Evolutionary conservation across 2,329 filamentous ascomycete genomes (phyloP).

Genomic region (Arthroderma sp.): DNA sequence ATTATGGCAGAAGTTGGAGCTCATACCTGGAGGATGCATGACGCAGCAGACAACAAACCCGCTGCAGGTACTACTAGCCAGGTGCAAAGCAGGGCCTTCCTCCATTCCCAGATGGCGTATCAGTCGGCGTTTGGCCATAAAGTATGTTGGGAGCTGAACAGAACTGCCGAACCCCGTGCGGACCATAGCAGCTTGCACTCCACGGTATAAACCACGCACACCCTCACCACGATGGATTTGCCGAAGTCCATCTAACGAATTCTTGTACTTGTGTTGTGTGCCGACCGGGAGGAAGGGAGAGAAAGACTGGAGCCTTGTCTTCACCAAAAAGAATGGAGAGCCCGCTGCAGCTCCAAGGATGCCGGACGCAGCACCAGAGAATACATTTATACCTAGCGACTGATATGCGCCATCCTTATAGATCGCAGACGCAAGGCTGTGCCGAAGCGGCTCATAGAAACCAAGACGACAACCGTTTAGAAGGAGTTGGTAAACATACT

Average conservation of each 20-base stretch:
- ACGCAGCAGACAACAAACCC: conserved; percentile 95
- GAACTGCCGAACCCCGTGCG: conserved; percentile 90
- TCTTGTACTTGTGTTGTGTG: conserved; percentile 88
- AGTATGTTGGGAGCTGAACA: conserved; percentile 94
- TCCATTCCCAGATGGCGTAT: conserved; percentile 74
- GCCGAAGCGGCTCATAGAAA: conserved; percentile 92
- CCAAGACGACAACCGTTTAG: conserved; percentile 93
- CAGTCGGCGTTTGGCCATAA: conserved; percentile 83
- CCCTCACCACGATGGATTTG: conserved; percentile 72
- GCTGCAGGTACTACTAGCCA: conserved; percentile 76
- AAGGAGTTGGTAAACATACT: conserved; percentile 90
- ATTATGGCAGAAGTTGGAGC: not conserved
- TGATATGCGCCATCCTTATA: conserved; percentile 64
- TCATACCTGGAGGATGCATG: conserved; percentile 86
- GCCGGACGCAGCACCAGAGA: conserved; percentile 77
- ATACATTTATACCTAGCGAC: conserved; percentile 81
- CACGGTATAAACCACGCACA: conserved; percentile 69
- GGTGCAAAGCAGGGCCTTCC: conserved; percentile 77
- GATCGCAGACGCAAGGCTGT: conserved; percentile 53
- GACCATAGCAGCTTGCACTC: conserved; percentile 87
- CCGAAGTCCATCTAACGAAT: conserved; percentile 67
- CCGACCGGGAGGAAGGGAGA: conserved; percentile 87
- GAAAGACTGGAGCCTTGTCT: conserved; percentile 88
- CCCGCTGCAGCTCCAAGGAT: conserved; percentile 85
- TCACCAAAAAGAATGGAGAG: conserved; percentile 94